A percentile compares a stretch with the other conserved stretches of the same genome.
These are phyloP conservation scores for Sisymbrium altissimum DNA, from an alignment of 345 rosid genomes.

Conservation along the genomic window DNA sequence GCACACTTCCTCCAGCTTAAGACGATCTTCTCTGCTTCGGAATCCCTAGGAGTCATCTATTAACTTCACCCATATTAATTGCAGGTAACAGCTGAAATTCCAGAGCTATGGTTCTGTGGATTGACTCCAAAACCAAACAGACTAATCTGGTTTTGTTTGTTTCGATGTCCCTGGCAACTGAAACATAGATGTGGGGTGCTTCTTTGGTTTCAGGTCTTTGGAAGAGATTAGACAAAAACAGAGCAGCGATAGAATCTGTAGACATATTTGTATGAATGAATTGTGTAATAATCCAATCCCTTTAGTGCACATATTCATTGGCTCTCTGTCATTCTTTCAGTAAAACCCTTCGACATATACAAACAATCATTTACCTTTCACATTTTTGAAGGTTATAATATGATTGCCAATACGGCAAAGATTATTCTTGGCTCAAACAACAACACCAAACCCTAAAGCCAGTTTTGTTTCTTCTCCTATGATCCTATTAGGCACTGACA, in stretches of 20 bases:
- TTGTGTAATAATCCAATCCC: slow-evolving; percentile 14
- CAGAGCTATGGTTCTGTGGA: background rate
- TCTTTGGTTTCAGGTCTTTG: slow-evolving; percentile 14
- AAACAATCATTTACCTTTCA: background rate
- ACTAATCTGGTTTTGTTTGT: background rate
- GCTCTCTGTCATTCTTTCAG: background rate
- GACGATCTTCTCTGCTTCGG: background rate
- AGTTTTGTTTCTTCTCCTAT: no score
- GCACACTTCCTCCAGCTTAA: slow-evolving; percentile 79
- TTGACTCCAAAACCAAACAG: background rate
- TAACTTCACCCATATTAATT: slow-evolving; percentile 19
- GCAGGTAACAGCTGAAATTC: background rate
- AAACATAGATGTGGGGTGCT: background rate
- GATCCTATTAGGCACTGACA: no score
- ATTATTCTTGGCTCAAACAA: background rate
- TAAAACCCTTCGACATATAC: background rate
- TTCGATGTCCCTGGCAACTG: background rate
- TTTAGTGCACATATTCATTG: slow-evolving; percentile 5
- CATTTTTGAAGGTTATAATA: background rate
- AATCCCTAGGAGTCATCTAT: slow-evolving; percentile 9
- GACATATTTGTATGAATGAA: slow-evolving; percentile 7
- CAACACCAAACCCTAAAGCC: no score
- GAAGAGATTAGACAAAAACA: slow-evolving; percentile 6
- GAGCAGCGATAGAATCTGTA: slow-evolving; percentile 3
- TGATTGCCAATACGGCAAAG: background rate